Evolutionary conservation across 2,329 filamentous ascomycete genomes (phyloP).

Genomic region (Intubia oerlemansii): DNA sequence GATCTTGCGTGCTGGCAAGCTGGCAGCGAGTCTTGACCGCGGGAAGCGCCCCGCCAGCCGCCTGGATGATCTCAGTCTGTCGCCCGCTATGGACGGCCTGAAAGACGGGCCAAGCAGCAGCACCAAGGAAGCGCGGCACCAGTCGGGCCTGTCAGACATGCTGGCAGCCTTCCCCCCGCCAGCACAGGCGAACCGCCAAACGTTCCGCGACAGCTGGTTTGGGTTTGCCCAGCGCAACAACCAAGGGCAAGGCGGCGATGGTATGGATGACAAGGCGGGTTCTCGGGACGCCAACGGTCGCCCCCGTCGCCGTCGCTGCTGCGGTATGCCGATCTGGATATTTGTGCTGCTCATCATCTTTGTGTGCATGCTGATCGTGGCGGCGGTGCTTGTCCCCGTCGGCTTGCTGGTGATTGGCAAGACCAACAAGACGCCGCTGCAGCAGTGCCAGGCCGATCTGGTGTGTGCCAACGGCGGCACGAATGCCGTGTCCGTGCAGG

Average conservation of each 20-base stretch:
- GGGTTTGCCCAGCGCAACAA: no score
- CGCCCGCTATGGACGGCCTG: constrained; percentile 16
- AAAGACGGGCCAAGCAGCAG: background rate
- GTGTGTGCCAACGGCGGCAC: constrained; percentile 65
- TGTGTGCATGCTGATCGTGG: constrained; percentile 50
- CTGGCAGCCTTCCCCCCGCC: constrained; percentile 43
- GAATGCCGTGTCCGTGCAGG: constrained; percentile 39
- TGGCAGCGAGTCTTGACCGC: constrained; percentile 74
- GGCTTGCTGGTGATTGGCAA: constrained; percentile 41
- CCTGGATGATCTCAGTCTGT: constrained; percentile 30
- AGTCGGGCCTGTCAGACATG: constrained; percentile 40
- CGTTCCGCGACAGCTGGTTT: no score
- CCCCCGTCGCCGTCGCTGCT: constrained; percentile 50
- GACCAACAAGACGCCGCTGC: constrained; percentile 16
- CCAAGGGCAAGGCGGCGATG: background rate
- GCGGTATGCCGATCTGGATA: constrained; percentile 62
- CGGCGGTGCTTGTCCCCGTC: constrained; percentile 62
- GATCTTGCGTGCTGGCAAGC: constrained; percentile 66
- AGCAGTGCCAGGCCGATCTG: constrained; percentile 36
- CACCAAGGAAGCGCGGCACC: no score
- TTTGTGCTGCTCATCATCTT: constrained; percentile 47
- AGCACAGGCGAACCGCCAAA: constrained; percentile 21
- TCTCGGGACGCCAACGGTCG: no score
- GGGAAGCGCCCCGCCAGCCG: constrained; percentile 45
- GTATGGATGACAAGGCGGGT: no score